Percentiles rank a stretch among this genome's conserved stretches.
Evolutionary conservation across 306 rosid genomes (phyloP).

Genomic region (Canavalia gladiata): DNA sequence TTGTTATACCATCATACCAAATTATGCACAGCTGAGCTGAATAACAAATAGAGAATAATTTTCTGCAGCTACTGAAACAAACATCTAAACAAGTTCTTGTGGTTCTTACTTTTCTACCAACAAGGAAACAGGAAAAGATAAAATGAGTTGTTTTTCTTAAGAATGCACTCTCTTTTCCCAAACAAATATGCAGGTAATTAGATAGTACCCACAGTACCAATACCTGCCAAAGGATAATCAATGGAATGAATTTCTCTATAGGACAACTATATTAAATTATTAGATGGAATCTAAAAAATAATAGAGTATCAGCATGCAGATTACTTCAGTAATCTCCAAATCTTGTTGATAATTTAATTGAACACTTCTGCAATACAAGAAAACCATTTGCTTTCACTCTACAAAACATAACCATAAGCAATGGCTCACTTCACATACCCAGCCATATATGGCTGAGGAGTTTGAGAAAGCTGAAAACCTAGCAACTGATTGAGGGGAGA

Average conservation of each 20-base stretch:
- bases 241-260: slow-evolving; percentile 15
- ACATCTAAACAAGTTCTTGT: slow-evolving; percentile 29
- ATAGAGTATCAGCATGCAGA: slow-evolving; percentile 11
- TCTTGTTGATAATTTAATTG: slow-evolving; percentile 7
- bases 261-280: slow-evolving; percentile 23
- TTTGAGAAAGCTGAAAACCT: slow-evolving; percentile 3
- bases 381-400: slow-evolving; percentile 35
- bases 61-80: slow-evolving; percentile 9
- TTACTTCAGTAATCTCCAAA: slow-evolving; percentile 38
- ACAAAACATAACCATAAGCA: slow-evolving; percentile 23
- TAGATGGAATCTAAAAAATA: background rate
- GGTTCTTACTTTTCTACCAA: slow-evolving; percentile 9
- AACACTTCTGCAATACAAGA: slow-evolving; percentile 9
- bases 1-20: background rate
- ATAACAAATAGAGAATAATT: slow-evolving; percentile 11
- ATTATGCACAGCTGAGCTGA: background rate
- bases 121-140: slow-evolving; percentile 30
- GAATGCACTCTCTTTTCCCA: background rate
- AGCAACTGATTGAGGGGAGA: background rate
- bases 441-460: slow-evolving; percentile 26
- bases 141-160: slow-evolving; percentile 19
- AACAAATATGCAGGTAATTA: background rate
- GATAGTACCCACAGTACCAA: background rate
- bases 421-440: slow-evolving; percentile 27
- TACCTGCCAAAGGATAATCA: slow-evolving; percentile 13